Conservation (phyloP, 2,329 filamentous ascomycete species). For the Talaromyces funiculosus region DNA sequence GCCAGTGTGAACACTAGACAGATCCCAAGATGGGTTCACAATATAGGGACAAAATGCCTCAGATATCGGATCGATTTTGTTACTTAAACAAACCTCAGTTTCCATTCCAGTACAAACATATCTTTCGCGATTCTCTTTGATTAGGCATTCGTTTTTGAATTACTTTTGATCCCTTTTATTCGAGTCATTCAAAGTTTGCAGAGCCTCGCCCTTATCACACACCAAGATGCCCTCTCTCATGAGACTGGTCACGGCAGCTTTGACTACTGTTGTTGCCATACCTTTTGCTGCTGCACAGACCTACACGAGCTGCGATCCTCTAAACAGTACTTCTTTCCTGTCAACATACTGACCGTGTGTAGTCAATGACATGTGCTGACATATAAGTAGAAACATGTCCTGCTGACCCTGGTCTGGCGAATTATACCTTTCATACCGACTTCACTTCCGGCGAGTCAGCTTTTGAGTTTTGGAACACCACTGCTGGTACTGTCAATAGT, state of each 20-base stretch:
- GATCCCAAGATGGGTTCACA: neutral
- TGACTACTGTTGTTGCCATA: slow-evolving; percentile 26
- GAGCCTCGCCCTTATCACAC: neutral
- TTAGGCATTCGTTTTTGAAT: neutral
- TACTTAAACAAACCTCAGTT: neutral
- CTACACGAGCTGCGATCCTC: slow-evolving; percentile 68
- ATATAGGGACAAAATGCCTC: neutral
- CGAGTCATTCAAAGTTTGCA: neutral
- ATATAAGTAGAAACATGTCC: slow-evolving; percentile 49
- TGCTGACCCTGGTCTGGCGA: slow-evolving; percentile 62
- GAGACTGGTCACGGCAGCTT: slow-evolving; percentile 24
- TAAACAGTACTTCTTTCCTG: slow-evolving; percentile 15
- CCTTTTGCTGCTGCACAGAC: slow-evolving; percentile 58
- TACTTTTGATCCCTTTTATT: neutral
- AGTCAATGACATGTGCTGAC: neutral
- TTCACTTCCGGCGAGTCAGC: slow-evolving; percentile 45
- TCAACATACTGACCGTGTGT: neutral
- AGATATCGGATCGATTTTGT: neutral
- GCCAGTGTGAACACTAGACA: neutral
- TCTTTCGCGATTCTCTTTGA: neutral
- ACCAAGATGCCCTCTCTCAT: slow-evolving; percentile 28
- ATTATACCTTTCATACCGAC: slow-evolving; percentile 25
- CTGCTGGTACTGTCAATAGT: slow-evolving; percentile 61
- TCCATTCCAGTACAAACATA: neutral
- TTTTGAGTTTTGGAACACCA: slow-evolving; percentile 55